Base-by-base conservation (phyloP, 441 rosid species). In the Mallotus japonicus region DNA sequence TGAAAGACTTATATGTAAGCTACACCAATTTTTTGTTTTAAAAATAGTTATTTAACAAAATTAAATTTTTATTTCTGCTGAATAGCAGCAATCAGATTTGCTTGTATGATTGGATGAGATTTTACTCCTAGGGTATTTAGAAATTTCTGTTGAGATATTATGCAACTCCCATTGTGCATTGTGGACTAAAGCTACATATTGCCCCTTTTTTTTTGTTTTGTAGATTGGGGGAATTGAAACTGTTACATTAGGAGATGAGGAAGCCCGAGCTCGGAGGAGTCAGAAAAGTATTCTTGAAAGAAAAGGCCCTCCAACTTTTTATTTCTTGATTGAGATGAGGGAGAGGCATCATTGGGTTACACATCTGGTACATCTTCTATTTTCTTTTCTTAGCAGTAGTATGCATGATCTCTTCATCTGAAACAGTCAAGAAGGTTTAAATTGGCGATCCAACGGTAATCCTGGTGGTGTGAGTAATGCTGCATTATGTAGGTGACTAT, bases 271-370 rank as follows among this genome's bases (percentile, higher is more conserved):
- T 14, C 85, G 90, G 75, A 79, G 85, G 73, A 79, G 84, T 67
- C 87, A 77, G 67, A 89, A 89, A 84, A 89, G 84, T 70, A 73
- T 88, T 67, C 86, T 85, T 8, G 89, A 88, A 83, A 85, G 94
- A 56, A 84, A 86, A 78, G 83, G 82, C 76, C 85, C 90, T 42
- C 85, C 92, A 11, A 89, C 92, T 14, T 89, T 89, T 81, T 84
- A 83, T 77, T 89, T 89, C 79, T 72, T 87, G 85, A 85, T 87
- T 51, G 90, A 89, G 82, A 86, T 89, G 89, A 73, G 94, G 70
- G 88, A 85, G 37, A 84, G 88, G 70, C 87, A 85, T 72, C 82
- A 81, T 67, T 87, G 92, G 92, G 87, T 89, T 66, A 81, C 82
- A 24, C 94, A 89, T 80, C 80, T 76, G 81, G 93, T 88, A 82